phyloP scores from a whole-genome alignment of 805 yeast genomes.

The Teunomyces aglyptinius region DNA sequence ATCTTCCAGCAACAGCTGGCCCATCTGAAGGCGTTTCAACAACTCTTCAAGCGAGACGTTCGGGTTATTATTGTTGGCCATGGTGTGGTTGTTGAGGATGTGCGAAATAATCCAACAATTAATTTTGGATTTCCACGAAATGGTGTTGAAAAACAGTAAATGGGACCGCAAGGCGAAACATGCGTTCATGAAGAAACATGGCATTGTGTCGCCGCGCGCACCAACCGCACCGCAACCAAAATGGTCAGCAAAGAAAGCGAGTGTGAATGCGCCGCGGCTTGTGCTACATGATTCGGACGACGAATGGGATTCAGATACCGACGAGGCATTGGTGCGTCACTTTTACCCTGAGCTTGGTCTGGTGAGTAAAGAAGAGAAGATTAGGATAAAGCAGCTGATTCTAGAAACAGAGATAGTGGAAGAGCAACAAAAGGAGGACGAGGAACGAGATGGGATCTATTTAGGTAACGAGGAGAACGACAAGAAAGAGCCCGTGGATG shows the following conservation, averaged over 20 bases:
- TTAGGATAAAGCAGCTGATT: conserved; percentile 35
- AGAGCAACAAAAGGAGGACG: conserved; percentile 3
- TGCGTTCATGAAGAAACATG: conserved; percentile 41
- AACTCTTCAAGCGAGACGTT: conserved; percentile 47
- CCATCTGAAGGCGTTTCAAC: conserved; percentile 51
- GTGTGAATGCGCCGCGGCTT: conserved; percentile 9
- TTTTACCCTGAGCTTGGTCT: conserved; percentile 41
- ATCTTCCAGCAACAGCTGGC: conserved; percentile 52
- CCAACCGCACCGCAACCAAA: conserved; percentile 19
- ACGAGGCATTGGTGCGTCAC: conserved; percentile 38
- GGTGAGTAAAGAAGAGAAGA: conserved; percentile 32
- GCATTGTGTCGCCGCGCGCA: conserved; percentile 18
- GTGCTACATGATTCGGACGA: conserved; percentile 30
- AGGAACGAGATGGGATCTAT: conserved; percentile 34
- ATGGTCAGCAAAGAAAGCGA: conserved; percentile 33
- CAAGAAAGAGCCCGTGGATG: conserved; percentile 6
- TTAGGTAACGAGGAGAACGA: conserved; percentile 20
- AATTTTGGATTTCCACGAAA: conserved; percentile 8
- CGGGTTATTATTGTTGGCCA: too few species aligned
- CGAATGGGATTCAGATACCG: conserved; percentile 40
- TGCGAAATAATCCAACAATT: too few species aligned
- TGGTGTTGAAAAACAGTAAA: conserved; percentile 44
- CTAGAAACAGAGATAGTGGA: conserved; percentile 14
- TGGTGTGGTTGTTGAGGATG: too few species aligned
- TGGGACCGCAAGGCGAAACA: conserved; percentile 45